These are phyloP conservation scores for Ramularia collo-cygni DNA, from an alignment of 2,329 filamentous ascomycete genomes.

Conservation along the genomic window DNA sequence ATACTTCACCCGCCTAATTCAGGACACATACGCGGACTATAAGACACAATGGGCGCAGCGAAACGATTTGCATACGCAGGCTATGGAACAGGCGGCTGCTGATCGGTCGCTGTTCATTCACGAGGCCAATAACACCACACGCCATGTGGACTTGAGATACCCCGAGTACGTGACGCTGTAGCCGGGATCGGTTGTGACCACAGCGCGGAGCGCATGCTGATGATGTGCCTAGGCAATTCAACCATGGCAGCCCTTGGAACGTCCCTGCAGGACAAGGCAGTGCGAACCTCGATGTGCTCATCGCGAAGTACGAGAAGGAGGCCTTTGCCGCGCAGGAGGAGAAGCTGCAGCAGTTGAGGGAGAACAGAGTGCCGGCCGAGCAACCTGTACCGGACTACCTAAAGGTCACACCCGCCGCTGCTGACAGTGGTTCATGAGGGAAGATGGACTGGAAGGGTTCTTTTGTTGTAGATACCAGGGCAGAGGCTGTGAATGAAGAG, in stretches of 20 bases:
- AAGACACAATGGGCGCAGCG: constrained; percentile 48
- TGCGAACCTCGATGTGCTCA: constrained; percentile 52
- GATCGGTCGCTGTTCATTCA: constrained; percentile 55
- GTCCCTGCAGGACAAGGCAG: constrained; percentile 53
- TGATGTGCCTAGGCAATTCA: constrained; percentile 48
- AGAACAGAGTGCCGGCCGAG: constrained; percentile 31
- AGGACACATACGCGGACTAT: constrained; percentile 49
- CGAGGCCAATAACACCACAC: constrained; percentile 38
- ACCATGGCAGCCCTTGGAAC: constrained; percentile 57
- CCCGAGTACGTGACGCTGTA: constrained; percentile 59
- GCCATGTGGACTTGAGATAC: constrained; percentile 49
- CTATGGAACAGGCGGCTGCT: constrained; percentile 56
- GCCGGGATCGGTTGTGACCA: too few relatives aligned
- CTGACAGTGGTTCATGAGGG: constrained; percentile 9
- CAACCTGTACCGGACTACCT: constrained; percentile 22
- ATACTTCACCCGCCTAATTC: constrained; percentile 47
- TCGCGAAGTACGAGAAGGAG: constrained; percentile 56
- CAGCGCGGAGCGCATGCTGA: constrained; percentile 13
- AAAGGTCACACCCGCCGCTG: constrained; percentile 21
- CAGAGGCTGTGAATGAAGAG: not conserved
- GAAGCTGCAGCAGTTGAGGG: constrained; percentile 42
- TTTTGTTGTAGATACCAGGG: constrained; percentile 10
- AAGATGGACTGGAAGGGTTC: not conserved
- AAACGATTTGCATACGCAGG: constrained; percentile 54
- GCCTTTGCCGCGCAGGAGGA: constrained; percentile 51